Conservation (phyloP, 1,284 basidiomycete genomes). For the Mycosarcoma maydis region DNA sequence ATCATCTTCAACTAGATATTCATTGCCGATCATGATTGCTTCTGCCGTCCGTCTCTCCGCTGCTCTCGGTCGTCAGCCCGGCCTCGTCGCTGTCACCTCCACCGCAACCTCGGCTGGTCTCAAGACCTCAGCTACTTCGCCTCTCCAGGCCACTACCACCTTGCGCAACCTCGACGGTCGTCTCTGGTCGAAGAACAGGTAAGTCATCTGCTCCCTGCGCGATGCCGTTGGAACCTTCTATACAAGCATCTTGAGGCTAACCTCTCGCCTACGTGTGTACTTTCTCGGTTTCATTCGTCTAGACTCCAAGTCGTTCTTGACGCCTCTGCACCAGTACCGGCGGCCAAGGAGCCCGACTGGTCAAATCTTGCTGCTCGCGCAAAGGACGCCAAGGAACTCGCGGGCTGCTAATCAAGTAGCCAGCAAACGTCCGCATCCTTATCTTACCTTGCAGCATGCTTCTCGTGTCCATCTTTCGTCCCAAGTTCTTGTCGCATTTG, state of each 20-base stretch:
- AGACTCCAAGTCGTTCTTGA: constrained; percentile 40
- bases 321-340: constrained; percentile 25
- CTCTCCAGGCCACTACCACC: constrained; percentile 29
- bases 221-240: not conserved
- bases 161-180: constrained; percentile 40
- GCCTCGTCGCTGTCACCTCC: constrained; percentile 17
- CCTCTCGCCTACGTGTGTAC: not conserved
- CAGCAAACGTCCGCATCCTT: no score
- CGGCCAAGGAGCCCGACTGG: constrained; percentile 41
- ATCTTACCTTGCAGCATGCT: not conserved
- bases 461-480: not conserved
- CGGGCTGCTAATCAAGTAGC: constrained; percentile 28
- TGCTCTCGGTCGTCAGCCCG: constrained; percentile 44
- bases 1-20: constrained; percentile 1
- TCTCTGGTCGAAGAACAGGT: constrained; percentile 44
- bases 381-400: constrained; percentile 42
- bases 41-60: constrained; percentile 47
- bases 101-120: constrained; percentile 38
- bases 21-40: no score
- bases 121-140: constrained; percentile 39
- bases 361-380: constrained; percentile 39
- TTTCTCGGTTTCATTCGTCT: not conserved
- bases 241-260: constrained; percentile 1
- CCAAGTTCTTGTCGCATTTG: constrained; percentile 3
- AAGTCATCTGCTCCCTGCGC: constrained; percentile 3